A percentile compares a stretch with the other conserved stretches of the same genome.
Conservation (phyloP, 75 land plant genomes). For the Pinus taeda region DNA sequence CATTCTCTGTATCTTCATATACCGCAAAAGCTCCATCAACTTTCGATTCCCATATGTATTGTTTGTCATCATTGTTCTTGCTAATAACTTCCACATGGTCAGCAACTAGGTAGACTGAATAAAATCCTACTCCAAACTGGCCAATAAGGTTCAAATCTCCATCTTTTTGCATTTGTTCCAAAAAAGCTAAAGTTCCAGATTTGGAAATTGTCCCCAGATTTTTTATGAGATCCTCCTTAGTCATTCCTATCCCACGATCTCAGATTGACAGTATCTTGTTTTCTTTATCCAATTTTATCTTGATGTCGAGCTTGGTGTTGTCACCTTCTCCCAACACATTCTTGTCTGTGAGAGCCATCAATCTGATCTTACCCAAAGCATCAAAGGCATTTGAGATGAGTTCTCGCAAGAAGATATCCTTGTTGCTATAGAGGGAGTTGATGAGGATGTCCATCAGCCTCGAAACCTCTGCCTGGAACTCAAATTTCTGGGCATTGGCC, state of each 20-base stretch:
- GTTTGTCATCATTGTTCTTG: constrained; percentile 98
- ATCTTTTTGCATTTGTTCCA: constrained; percentile 94
- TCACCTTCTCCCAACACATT: constrained; percentile 94
- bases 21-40: no score
- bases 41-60: constrained; percentile 18
- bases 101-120: constrained; percentile 94
- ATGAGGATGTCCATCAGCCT: constrained; percentile 95
- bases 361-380: constrained; percentile 96
- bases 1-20: neutral
- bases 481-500: constrained; percentile 80
- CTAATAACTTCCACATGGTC: constrained; percentile 97
- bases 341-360: constrained; percentile 87
- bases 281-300: constrained; percentile 94
- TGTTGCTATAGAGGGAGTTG: constrained; percentile 96
- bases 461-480: constrained; percentile 97
- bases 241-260: constrained; percentile 94
- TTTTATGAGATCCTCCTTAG: constrained; percentile 97
- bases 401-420: constrained; percentile 91
- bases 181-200: constrained; percentile 97
- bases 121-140: constrained; percentile 98
- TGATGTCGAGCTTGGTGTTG: constrained; percentile 87
- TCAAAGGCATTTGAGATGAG: constrained; percentile 97
- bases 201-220: constrained; percentile 98
- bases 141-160: constrained; percentile 93
- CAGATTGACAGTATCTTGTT: constrained; percentile 83